Evolutionary conservation across 176 grass and related monocot species (phyloP), one percentile per base, ranked within the genome.

Genomic region (Saccharum officinarum): DNA sequence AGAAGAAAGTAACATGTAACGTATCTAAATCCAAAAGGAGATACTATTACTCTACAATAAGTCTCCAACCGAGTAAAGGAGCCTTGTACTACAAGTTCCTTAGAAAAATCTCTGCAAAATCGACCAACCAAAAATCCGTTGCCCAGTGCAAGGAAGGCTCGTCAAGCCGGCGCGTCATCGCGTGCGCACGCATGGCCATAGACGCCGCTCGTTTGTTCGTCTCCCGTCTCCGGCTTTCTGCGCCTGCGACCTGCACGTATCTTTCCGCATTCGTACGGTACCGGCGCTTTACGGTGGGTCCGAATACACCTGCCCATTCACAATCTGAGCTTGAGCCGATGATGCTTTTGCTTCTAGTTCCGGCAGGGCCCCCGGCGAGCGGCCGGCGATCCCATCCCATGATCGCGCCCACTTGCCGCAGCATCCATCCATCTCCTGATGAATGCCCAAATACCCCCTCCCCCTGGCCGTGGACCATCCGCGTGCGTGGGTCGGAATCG

Each of bases 311-410:
- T 17, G 66, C 73, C n/a, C 50, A 83, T 71, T 31, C 25, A 17
- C 14, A 44, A 46, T 46, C 61, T 62, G 25, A 28, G 40, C 61
- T 42, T 6, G 39, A 41, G 68, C 68, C 68, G 68, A 26, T 61
- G 68, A 17, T 41, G 40, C 40, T 16, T 46, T 73, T 17, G 5
- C 30, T 67, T 31, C 38, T 16, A 22, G 78, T 20, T 62, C 47
- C 25, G 46, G 40, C 59, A 49, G 79, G 71, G 36, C n/a, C 41
- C 49, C 79, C 7, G 15, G 46, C 44, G 15, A 14, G 45, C 42
- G 75, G 40, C 67, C 12, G 41, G 46, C 28, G 59, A 88, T 88
- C 65, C 52, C 86, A 88, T 83, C 52, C 73, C 86, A 88, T 83
- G 86, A 83, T 88, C 67, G 23, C 54, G 30, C 38, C 49, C 71